These are phyloP conservation scores for Gossypium rotundifolium DNA, from an alignment of 345 rosid genomes.

Conservation along the genomic window DNA sequence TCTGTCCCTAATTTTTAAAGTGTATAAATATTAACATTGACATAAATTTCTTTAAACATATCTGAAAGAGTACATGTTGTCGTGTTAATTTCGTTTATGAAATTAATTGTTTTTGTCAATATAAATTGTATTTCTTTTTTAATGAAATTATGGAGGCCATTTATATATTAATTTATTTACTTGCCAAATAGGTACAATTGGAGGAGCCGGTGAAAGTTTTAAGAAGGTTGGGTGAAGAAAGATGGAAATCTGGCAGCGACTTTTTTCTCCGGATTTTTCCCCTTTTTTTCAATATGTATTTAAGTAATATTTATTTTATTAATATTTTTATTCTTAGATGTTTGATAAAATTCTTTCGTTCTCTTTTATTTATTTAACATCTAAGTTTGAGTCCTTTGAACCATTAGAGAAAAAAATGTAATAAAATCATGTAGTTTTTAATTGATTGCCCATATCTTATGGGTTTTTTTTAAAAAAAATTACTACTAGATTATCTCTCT, in stretches of 20 bases:
- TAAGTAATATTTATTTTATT: no score
- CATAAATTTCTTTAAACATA: no score
- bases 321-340: neutral
- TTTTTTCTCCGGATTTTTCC: neutral
- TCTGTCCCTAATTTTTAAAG: no score
- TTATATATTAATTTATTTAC: no score
- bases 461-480: neutral
- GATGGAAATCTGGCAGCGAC: neutral
- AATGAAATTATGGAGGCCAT: no score
- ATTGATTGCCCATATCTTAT: neutral
- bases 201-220: neutral
- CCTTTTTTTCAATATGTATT: neutral
- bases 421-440: neutral
- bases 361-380: neutral
- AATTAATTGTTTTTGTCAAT: no score
- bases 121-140: no score
- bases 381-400: neutral
- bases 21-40: no score
- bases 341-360: neutral
- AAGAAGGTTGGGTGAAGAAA: neutral
- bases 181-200: neutral
- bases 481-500: neutral
- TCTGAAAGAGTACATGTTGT: no score
- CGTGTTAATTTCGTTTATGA: no score
- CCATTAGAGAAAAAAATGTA: neutral